Evolutionary conservation across 2,329 filamentous ascomycete genomes (phyloP).

Genomic region (Phaeosphaeriaceae sp.): DNA sequence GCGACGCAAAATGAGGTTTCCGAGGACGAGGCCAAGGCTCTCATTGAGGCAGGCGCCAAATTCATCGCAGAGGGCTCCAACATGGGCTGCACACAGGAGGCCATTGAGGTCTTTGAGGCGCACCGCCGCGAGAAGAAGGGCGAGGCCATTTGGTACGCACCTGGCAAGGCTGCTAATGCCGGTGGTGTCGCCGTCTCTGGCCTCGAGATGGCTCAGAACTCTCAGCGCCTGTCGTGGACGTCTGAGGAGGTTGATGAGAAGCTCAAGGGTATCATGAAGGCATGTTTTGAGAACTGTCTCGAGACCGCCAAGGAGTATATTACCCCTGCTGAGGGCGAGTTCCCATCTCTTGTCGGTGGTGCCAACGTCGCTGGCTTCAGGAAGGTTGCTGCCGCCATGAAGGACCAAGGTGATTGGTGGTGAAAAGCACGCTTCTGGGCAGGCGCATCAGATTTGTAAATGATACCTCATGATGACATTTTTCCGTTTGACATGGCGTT

Average conservation of each 20-base stretch:
- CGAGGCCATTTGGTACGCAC: slow-evolving; percentile 88
- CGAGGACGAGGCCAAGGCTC: slow-evolving; percentile 83
- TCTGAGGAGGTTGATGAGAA: slow-evolving; percentile 87
- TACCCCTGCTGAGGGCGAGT: slow-evolving; percentile 76
- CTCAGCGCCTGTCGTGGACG: slow-evolving; percentile 82
- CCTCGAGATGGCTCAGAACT: slow-evolving; percentile 99
- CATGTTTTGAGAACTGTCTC: slow-evolving; percentile 87
- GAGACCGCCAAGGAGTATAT: slow-evolving; percentile 90
- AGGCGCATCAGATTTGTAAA: slow-evolving; percentile 19
- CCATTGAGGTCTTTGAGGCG: slow-evolving; percentile 90
- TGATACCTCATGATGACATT: slow-evolving; percentile 34
- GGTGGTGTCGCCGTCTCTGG: slow-evolving; percentile 97
- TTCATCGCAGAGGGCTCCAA: slow-evolving; percentile 97
- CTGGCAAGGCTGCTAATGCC: slow-evolving; percentile 94
- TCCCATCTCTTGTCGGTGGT: slow-evolving; percentile 88
- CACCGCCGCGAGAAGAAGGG: slow-evolving; percentile 73
- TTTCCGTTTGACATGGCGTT: slow-evolving; percentile 28
- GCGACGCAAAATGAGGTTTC: slow-evolving; percentile 98
- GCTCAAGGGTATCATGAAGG: slow-evolving; percentile 94
- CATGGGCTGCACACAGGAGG: slow-evolving; percentile 97
- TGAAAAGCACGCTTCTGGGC: slow-evolving; percentile 24
- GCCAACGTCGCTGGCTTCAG: slow-evolving; percentile 97
- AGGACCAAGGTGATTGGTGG: slow-evolving; percentile 96
- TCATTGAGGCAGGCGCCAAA: slow-evolving; percentile 76
- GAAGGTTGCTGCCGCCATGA: slow-evolving; percentile 95